Conservation (phyloP, 371 early-diverging fungal species). For the Lichtheimia ornata region DNA sequence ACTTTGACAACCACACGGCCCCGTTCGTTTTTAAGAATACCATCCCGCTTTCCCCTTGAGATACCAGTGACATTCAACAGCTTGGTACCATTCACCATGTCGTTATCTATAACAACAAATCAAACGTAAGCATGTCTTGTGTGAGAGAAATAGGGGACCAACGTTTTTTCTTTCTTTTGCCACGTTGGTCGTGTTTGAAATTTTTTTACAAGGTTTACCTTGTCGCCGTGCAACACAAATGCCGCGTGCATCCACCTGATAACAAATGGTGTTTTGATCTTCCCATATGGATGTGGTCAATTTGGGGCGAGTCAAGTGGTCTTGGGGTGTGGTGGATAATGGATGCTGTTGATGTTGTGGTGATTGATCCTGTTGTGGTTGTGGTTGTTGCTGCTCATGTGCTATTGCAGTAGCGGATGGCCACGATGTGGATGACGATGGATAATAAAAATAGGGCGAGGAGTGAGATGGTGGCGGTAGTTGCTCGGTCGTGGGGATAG, state of each 20-base stretch:
- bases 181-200: constrained; percentile 5
- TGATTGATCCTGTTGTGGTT: background rate
- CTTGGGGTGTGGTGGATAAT: constrained; percentile 11
- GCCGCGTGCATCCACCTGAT: constrained; percentile 76
- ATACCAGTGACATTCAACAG: constrained; percentile 82
- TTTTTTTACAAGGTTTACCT: constrained; percentile 38
- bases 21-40: constrained; percentile 83
- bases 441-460: constrained; percentile 9
- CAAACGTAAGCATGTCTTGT: background rate
- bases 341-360: background rate
- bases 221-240: constrained; percentile 80
- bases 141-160: background rate
- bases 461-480: background rate
- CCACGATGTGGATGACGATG: background rate
- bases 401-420: too few species aligned
- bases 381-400: background rate
- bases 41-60: constrained; percentile 87
- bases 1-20: constrained; percentile 85
- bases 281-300: constrained; percentile 81
- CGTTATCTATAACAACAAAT: constrained; percentile 58
- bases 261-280: constrained; percentile 77
- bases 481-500: background rate
- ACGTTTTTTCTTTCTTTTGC: background rate
- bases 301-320: constrained; percentile 40
- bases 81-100: constrained; percentile 87